These are phyloP conservation scores for Vicia sativa DNA, from an alignment of 306 rosid species.

Conservation along the genomic window DNA sequence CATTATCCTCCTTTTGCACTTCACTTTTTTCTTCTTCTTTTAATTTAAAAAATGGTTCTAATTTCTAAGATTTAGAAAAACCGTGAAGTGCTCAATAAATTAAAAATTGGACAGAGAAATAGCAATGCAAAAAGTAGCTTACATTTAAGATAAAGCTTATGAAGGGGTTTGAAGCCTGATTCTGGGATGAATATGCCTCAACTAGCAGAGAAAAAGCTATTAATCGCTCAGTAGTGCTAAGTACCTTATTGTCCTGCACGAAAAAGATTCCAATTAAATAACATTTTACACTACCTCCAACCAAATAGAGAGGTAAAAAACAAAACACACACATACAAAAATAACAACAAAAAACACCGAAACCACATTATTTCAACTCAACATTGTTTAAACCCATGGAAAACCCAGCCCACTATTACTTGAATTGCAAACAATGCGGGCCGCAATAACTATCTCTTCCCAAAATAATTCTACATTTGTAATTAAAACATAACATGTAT, in stretches of 20 bases:
- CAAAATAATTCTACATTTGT: no score
- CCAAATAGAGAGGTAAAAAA: not conserved
- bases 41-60: slow-evolving; percentile 14
- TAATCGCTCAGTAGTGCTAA: slow-evolving; percentile 58
- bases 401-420: slow-evolving; percentile 1
- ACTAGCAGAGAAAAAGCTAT: slow-evolving; percentile 71
- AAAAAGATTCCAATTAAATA: slow-evolving; percentile 24
- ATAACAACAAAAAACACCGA: not conserved
- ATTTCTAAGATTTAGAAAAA: slow-evolving; percentile 9
- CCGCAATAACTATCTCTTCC: no score
- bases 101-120: not conserved
- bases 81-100: not conserved
- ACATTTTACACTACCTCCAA: slow-evolving; percentile 18
- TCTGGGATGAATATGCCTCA: slow-evolving; percentile 77
- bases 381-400: not conserved
- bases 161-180: slow-evolving; percentile 76
- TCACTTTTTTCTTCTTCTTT: not conserved
- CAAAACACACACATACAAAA: not conserved
- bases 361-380: not conserved
- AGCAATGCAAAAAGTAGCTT: slow-evolving; percentile 39
- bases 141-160: slow-evolving; percentile 63
- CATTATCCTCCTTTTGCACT: not conserved
- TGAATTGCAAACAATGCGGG: no score
- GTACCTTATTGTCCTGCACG: slow-evolving; percentile 46
- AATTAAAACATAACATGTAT: no score